Evolutionary conservation across 2,329 filamentous ascomycete species (phyloP).

Genomic region (Conoideocrella luteorostrata): DNA sequence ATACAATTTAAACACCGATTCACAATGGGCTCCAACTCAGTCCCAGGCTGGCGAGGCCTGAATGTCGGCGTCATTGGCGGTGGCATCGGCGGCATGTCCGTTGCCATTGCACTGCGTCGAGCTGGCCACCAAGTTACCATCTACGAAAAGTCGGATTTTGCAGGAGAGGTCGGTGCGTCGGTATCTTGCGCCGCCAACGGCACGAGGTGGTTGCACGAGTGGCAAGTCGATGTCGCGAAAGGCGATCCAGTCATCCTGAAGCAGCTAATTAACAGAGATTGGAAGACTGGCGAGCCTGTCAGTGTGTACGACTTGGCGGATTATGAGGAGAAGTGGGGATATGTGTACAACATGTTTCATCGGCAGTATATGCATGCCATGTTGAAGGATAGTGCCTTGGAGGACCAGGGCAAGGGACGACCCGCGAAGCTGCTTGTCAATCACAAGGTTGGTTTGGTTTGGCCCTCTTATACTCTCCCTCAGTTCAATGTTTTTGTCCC

Average conservation of each 20-base stretch:
- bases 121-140: constrained; percentile 48
- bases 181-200: constrained; percentile 65
- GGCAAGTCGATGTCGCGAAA: constrained; percentile 57
- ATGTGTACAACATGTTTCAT: constrained; percentile 64
- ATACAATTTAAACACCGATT: neutral
- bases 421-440: constrained; percentile 51
- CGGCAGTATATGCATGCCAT: constrained; percentile 62
- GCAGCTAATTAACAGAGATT: constrained; percentile 64
- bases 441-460: constrained; percentile 33
- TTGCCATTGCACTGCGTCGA: constrained; percentile 39
- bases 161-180: constrained; percentile 61
- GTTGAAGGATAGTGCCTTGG: constrained; percentile 54
- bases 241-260: constrained; percentile 59
- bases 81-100: constrained; percentile 42
- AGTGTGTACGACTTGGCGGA: constrained; percentile 59
- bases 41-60: constrained; percentile 36
- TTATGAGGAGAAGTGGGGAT: constrained; percentile 60
- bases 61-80: constrained; percentile 39
- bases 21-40: constrained; percentile 19
- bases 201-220: constrained; percentile 62
- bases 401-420: constrained; percentile 43
- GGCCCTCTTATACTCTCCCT: neutral
- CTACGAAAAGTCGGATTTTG: constrained; percentile 61
- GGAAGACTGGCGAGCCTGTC: constrained; percentile 60
- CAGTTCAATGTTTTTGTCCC: neutral